phyloP scores from a whole-genome alignment of 169 alveolate genomes.

The Eimeria zaria region DNA sequence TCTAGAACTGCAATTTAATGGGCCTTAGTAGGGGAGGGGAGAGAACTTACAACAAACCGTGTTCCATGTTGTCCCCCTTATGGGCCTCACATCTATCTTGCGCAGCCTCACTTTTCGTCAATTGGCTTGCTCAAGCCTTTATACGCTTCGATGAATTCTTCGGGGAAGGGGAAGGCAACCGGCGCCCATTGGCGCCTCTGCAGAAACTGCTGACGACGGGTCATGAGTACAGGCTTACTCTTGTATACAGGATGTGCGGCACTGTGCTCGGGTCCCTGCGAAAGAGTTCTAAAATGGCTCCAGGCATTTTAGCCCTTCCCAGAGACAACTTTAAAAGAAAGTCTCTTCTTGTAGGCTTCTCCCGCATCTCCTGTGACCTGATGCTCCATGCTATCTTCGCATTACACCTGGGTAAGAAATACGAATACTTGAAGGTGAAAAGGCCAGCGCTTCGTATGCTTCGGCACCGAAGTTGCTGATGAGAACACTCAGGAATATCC shows the following conservation, averaged over 20 bases:
- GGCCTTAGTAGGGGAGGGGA: not conserved
- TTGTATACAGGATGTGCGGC: constrained; percentile 59
- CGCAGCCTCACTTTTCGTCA: constrained; percentile 52
- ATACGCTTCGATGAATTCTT: constrained; percentile 46
- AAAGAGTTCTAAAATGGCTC: constrained; percentile 2
- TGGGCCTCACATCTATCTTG: not conserved
- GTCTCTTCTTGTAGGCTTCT: constrained; percentile 32
- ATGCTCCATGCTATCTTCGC: constrained; percentile 52
- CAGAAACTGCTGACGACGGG: constrained; percentile 29
- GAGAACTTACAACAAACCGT: not conserved
- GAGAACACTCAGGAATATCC: not conserved
- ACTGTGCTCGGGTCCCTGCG: not conserved
- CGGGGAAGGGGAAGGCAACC: not conserved
- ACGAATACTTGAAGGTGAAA: not conserved
- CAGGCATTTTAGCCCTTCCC: constrained; percentile 9
- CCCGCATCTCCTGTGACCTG: constrained; percentile 65
- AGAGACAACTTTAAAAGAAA: constrained; percentile 37
- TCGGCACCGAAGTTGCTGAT: not conserved
- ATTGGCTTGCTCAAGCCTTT: constrained; percentile 36
- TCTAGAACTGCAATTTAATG: not conserved
- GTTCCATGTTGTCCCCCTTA: not conserved
- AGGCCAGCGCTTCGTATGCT: not conserved
- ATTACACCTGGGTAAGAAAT: constrained; percentile 35
- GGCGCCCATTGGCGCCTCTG: constrained; percentile 63
- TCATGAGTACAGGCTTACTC: constrained; percentile 38